Conservation (phyloP, 805 yeast species). For the Yamadazyma endophytica region DNA sequence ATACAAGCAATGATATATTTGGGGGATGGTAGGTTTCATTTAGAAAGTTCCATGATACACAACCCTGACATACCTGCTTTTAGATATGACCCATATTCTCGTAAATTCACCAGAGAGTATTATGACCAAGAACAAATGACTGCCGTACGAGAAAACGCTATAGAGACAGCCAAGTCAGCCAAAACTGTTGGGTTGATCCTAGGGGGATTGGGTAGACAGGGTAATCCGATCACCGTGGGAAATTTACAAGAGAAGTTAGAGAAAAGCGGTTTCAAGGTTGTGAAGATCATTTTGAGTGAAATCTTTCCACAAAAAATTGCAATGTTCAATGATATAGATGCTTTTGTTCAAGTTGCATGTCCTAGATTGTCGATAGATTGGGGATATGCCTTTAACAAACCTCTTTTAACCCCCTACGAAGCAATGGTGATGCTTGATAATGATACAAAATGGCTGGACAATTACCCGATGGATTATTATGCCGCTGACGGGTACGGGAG, state of each 20-base stretch:
- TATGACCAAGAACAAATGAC: constrained; percentile 86
- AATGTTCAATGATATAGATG: constrained; percentile 90
- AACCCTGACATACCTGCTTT: constrained; percentile 90
- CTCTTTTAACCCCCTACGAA: constrained; percentile 91
- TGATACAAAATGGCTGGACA: constrained; percentile 63
- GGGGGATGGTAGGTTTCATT: constrained; percentile 95
- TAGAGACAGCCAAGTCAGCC: constrained; percentile 55
- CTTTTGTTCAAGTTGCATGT: constrained; percentile 96
- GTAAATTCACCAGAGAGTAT: constrained; percentile 84
- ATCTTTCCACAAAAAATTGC: constrained; percentile 90
- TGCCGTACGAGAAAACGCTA: constrained; percentile 68
- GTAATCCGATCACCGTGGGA: constrained; percentile 72
- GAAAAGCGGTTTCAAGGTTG: constrained; percentile 59
- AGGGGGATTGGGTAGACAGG: constrained; percentile 96
- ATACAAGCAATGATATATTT: constrained; percentile 81
- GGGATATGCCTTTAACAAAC: constrained; percentile 96
- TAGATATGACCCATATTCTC: constrained; percentile 91
- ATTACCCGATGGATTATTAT: constrained; percentile 96
- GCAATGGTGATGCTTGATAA: constrained; percentile 83
- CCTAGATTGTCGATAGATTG: constrained; percentile 95
- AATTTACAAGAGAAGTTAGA: constrained; percentile 55
- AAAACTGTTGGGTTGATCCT: constrained; percentile 76
- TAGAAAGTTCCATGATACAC: constrained; percentile 95
- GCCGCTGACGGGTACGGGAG: constrained; percentile 88
- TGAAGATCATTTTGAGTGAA: constrained; percentile 82